Conservation (phyloP, 1,284 basidiomycete genomes). For the Ganoderma sp. region DNA sequence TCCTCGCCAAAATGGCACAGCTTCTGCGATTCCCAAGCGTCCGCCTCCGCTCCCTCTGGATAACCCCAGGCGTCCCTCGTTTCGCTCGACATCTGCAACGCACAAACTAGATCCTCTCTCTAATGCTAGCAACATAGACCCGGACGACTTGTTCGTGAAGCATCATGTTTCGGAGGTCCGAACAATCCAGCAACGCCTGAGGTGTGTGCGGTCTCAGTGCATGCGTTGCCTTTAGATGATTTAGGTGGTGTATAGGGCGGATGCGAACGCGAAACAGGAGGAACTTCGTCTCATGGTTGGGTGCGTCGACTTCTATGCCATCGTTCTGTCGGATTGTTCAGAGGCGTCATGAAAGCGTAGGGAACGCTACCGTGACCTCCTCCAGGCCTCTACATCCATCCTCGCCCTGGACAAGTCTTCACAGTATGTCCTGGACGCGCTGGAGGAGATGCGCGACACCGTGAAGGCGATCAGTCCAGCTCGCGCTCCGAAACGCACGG, state of each 20-base stretch:
- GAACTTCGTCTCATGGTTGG: constrained; percentile 95
- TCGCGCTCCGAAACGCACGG: constrained; percentile 48
- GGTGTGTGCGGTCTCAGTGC: constrained; percentile 49
- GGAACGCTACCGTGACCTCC: constrained; percentile 92
- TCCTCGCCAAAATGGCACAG: constrained; percentile 19
- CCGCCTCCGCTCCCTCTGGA: constrained; percentile 40
- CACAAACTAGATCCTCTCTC: constrained; percentile 28
- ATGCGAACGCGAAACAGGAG: constrained; percentile 90
- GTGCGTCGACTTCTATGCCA: constrained; percentile 58
- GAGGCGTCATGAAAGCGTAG: constrained; percentile 66
- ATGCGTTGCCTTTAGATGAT: background rate
- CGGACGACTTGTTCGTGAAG: constrained; percentile 82
- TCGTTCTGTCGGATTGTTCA: constrained; percentile 32
- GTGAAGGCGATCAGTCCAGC: constrained; percentile 56
- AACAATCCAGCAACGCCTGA: constrained; percentile 71
- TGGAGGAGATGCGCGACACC: constrained; percentile 63
- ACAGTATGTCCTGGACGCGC: constrained; percentile 59
- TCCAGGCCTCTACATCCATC: constrained; percentile 90
- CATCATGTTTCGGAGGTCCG: constrained; percentile 79
- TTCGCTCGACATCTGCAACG: constrained; percentile 34
- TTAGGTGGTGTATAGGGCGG: constrained; percentile 54
- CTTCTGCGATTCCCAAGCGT: constrained; percentile 47
- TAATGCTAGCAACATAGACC: constrained; percentile 53
- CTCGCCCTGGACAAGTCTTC: constrained; percentile 76
- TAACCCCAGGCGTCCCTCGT: constrained; percentile 23